Conservation (phyloP, 129 eudicot genomes). For the Centaurea solstitialis region DNA sequence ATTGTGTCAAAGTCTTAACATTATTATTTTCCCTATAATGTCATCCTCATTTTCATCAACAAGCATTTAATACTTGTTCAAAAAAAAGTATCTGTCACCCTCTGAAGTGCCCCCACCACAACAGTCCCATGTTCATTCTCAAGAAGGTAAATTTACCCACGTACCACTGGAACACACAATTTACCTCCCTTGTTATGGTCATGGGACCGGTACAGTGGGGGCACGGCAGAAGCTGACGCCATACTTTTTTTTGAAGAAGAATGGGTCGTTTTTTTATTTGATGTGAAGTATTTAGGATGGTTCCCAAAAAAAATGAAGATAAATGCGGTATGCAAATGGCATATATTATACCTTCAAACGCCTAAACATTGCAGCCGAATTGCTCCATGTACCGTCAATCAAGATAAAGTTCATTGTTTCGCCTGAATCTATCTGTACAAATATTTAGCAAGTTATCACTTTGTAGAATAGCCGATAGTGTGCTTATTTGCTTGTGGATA, state of each 20-base stretch:
- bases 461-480: background rate
- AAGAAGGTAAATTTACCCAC: too few species aligned
- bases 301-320: background rate
- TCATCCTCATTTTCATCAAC: background rate
- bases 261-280: background rate
- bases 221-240: background rate
- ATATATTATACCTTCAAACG: constrained; percentile 70
- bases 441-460: constrained; percentile 18
- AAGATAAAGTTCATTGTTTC: constrained; percentile 64
- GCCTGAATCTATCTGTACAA: constrained; percentile 46
- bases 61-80: background rate
- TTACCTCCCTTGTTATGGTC: too few species aligned
- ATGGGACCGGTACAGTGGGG: background rate
- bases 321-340: constrained; percentile 7
- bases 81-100: background rate
- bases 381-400: constrained; percentile 98
- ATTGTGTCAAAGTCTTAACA: too few species aligned
- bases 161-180: too few species aligned
- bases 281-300: background rate
- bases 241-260: background rate
- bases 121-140: background rate
- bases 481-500: background rate
- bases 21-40: background rate
- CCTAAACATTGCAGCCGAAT: constrained; percentile 91
- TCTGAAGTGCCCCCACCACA: background rate